Conservation (phyloP, 371 early-diverging fungal genomes). For the Mortierella sp. region DNA sequence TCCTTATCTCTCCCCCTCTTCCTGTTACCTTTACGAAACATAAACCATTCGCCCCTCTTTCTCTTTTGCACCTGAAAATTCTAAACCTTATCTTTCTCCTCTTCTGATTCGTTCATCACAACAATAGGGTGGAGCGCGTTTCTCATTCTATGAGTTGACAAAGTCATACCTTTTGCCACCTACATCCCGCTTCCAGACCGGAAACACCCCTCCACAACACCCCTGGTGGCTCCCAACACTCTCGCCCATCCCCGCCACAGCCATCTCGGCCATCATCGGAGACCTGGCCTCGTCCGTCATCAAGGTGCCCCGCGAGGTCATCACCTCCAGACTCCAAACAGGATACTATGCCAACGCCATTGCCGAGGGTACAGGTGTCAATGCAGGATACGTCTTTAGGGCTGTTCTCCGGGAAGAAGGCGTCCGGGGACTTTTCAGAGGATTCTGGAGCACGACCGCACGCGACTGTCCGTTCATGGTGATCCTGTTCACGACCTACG, state of each 20-base stretch:
- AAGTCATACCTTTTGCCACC: constrained; percentile 71
- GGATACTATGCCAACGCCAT: constrained; percentile 64
- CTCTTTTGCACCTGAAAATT: not conserved
- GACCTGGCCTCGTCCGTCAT: constrained; percentile 83
- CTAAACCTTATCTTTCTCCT: constrained; percentile 3
- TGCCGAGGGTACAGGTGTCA: constrained; percentile 49
- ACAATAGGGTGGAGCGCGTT: constrained; percentile 76
- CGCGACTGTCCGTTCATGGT: constrained; percentile 90
- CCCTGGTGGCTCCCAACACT: constrained; percentile 58
- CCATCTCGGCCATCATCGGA: constrained; percentile 81
- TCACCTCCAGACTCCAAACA: constrained; percentile 84
- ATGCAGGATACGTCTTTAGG: constrained; percentile 66
- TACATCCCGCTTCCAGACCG: constrained; percentile 52
- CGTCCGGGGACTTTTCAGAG: constrained; percentile 78
- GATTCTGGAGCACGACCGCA: constrained; percentile 83
- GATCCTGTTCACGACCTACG: constrained; percentile 84
- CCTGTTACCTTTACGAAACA: not conserved
- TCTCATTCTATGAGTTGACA: constrained; percentile 83
- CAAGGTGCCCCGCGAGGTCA: constrained; percentile 89
- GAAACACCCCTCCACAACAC: constrained; percentile 40
- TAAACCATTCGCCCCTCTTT: not conserved
- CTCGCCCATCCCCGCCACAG: constrained; percentile 71
- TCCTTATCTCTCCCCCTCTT: not conserved
- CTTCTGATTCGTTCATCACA: constrained; percentile 3
- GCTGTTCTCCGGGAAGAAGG: constrained; percentile 76